Evolutionary conservation across 2,329 filamentous ascomycete genomes (phyloP).

Genomic region (Coniochaeta sp.): DNA sequence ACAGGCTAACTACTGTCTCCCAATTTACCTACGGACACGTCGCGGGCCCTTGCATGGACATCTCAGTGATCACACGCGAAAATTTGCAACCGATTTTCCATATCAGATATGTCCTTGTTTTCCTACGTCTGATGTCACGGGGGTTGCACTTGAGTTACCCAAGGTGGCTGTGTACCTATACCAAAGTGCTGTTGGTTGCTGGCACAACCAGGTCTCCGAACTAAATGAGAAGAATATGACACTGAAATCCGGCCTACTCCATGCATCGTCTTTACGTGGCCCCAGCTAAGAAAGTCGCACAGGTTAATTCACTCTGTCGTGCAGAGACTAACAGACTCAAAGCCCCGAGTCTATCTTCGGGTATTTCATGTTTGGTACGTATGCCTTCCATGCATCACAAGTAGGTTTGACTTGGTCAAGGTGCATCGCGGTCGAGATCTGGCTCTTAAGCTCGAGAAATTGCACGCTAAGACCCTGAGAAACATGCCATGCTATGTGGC

Average conservation of each 20-base stretch:
- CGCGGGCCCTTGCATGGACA: no score
- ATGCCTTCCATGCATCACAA: constrained; percentile 12
- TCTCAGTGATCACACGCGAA: no score
- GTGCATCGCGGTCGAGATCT: constrained; percentile 9
- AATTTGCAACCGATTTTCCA: no score
- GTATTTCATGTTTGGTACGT: constrained; percentile 6
- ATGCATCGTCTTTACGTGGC: not conserved
- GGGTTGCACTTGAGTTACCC: not conserved
- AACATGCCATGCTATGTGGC: constrained; percentile 36
- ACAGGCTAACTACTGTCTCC: no score
- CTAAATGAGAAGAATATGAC: not conserved
- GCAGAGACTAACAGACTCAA: constrained; percentile 3
- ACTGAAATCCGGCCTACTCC: not conserved
- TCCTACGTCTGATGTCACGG: not conserved
- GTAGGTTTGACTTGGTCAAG: constrained; percentile 8
- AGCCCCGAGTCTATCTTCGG: constrained; percentile 6
- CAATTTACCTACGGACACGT: no score
- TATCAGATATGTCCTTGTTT: not conserved
- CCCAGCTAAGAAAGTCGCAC: not conserved
- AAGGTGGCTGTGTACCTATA: not conserved
- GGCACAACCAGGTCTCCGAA: not conserved
- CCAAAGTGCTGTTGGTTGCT: not conserved
- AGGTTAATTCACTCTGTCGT: not conserved
- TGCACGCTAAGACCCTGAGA: constrained; percentile 13
- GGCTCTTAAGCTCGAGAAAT: constrained; percentile 11